These are phyloP conservation scores for Crithidia sp. DNA, from an alignment of 208 protist genomes.

Conservation along the genomic window DNA sequence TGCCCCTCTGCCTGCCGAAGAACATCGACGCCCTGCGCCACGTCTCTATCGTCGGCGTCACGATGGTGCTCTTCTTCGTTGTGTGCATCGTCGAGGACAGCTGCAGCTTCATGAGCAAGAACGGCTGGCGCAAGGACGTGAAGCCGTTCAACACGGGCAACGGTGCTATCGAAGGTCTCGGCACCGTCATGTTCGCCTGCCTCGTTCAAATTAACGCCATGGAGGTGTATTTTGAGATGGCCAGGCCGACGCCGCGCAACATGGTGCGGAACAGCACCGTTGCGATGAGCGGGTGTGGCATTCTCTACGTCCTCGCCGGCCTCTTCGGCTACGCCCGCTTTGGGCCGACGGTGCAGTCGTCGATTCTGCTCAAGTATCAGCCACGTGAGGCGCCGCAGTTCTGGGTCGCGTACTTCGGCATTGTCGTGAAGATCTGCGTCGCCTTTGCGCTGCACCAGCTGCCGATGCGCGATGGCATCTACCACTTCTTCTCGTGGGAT, in stretches of 20 bases:
- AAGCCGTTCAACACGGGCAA: constrained; percentile 40
- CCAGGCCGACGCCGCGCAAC: constrained; percentile 32
- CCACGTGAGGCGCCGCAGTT: constrained; percentile 52
- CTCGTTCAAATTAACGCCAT: constrained; percentile 68
- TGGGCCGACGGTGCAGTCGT: constrained; percentile 43
- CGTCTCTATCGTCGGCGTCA: constrained; percentile 52
- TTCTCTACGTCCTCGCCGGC: constrained; percentile 74
- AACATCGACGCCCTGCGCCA: constrained; percentile 72
- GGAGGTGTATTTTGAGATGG: constrained; percentile 59
- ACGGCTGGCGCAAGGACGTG: constrained; percentile 52
- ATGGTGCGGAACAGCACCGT: constrained; percentile 50
- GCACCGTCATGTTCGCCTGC: constrained; percentile 68
- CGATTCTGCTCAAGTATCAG: constrained; percentile 72
- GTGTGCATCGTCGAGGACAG: constrained; percentile 54
- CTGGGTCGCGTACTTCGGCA: constrained; percentile 59
- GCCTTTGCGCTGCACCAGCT: constrained; percentile 67
- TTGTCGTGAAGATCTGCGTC: constrained; percentile 78
- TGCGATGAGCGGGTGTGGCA: constrained; percentile 41
- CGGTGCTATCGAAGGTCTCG: constrained; percentile 39
- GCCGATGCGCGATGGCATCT: constrained; percentile 63
- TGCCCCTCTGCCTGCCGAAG: constrained; percentile 66
- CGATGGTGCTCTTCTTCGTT: constrained; percentile 67
- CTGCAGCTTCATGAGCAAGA: constrained; percentile 25
- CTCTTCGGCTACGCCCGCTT: constrained; percentile 81
- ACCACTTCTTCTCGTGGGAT: constrained; percentile 57